A percentile compares a stretch with the other conserved stretches of the same genome.
These are phyloP conservation scores for Pugionium cornutum DNA, from an alignment of 345 rosid species.

Conservation along the genomic window DNA sequence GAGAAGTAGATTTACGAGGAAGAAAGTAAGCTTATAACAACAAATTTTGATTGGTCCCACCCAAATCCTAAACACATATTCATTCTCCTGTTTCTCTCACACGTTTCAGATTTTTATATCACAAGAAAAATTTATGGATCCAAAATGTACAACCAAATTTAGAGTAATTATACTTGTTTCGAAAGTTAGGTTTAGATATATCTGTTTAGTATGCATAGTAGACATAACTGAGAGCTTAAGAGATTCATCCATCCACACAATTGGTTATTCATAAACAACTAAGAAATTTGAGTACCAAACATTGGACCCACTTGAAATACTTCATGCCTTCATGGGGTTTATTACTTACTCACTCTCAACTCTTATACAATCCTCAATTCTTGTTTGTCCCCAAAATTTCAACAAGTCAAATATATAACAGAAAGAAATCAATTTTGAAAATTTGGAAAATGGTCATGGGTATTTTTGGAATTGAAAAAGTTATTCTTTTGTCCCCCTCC, in stretches of 20 bases:
- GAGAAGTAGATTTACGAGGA: constrained; percentile 35
- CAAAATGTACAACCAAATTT: neutral
- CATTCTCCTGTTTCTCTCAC: constrained; percentile 10
- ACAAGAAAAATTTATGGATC: neutral
- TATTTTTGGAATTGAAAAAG: constrained; percentile 32
- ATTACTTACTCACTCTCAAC: neutral
- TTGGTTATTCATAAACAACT: constrained; percentile 26
- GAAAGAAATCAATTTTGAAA: constrained; percentile 12
- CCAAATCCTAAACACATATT: constrained; percentile 18
- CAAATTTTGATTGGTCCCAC: constrained; percentile 28
- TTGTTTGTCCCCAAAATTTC: constrained; percentile 28
- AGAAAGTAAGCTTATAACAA: constrained; percentile 23
- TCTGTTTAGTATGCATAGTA: too few relatives aligned
- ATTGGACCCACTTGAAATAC: constrained; percentile 35
- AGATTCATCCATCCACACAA: constrained; percentile 7
- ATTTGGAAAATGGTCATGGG: constrained; percentile 26
- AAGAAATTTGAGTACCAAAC: constrained; percentile 27
- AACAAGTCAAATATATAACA: constrained; percentile 26
- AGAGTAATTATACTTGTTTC: too few relatives aligned
- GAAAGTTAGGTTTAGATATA: too few relatives aligned
- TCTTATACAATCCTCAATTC: constrained; percentile 13
- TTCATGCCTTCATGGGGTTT: constrained; percentile 15
- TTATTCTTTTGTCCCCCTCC: constrained; percentile 40
- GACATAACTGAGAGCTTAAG: constrained; percentile 10
- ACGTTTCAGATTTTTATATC: neutral